These are phyloP conservation scores for Trametes meyenii DNA, from an alignment of 768 basidiomycete species.

Conservation along the genomic window DNA sequence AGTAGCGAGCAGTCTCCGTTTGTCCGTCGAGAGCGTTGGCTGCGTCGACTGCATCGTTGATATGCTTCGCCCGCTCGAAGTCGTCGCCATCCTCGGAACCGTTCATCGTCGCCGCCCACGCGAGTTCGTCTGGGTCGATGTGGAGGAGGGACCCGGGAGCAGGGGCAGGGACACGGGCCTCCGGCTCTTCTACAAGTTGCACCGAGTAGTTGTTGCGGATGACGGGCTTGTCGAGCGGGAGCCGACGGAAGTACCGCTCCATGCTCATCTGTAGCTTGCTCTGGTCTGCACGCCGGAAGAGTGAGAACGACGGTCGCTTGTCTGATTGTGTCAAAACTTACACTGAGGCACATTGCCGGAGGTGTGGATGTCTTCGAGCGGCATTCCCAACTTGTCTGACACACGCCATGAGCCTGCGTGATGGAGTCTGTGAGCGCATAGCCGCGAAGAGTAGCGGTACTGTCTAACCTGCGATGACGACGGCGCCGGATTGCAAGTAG, in stretches of 20 bases:
- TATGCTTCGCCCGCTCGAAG: slow-evolving; percentile 23
- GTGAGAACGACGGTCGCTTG: not conserved
- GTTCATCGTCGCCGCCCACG: slow-evolving; percentile 59
- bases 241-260: slow-evolving; percentile 69
- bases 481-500: slow-evolving; percentile 75
- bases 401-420: slow-evolving; percentile 73
- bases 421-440: not conserved
- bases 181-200: slow-evolving; percentile 41
- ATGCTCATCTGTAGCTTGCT: slow-evolving; percentile 63
- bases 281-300: slow-evolving; percentile 35
- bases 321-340: slow-evolving; percentile 36
- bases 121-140: slow-evolving; percentile 65
- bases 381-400: slow-evolving; percentile 73
- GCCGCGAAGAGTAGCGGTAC: not conserved
- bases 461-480: slow-evolving; percentile 60
- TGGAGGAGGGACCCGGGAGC: slow-evolving; percentile 28
- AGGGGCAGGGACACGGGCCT: slow-evolving; percentile 8
- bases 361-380: slow-evolving; percentile 72
- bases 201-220: slow-evolving; percentile 68
- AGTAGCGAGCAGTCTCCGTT: not conserved
- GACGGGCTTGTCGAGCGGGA: slow-evolving; percentile 70
- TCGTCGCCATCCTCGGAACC: slow-evolving; percentile 51
- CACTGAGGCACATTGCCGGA: slow-evolving; percentile 75
- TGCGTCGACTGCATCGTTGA: slow-evolving; percentile 12
- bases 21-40: not conserved